Evolutionary conservation across 495 filamentous ascomycete species (phyloP).

Genomic region (Sordaria brevicollis): DNA sequence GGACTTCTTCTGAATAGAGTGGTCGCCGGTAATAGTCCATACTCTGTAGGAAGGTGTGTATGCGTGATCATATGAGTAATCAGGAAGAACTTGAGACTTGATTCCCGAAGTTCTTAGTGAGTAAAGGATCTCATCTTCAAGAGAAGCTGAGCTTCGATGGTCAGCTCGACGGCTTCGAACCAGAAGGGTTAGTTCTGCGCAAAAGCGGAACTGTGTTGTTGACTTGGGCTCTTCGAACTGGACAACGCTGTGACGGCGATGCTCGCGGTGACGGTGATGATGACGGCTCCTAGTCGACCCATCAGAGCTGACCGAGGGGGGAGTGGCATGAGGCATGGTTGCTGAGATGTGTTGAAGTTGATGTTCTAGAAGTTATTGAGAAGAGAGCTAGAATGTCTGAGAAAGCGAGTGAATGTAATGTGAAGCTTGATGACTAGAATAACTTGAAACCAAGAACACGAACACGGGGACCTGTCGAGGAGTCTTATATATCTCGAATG

Average conservation of each 20-base stretch:
- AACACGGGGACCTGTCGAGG: background rate
- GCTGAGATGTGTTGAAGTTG: background rate
- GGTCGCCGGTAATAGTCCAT: constrained; percentile 17
- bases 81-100: constrained; percentile 6
- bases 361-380: background rate
- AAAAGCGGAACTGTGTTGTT: constrained; percentile 20
- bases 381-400: background rate
- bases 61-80: background rate
- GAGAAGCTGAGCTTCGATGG: constrained; percentile 6
- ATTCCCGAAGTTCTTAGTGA: constrained; percentile 8
- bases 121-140: constrained; percentile 15
- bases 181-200: constrained; percentile 17
- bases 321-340: background rate
- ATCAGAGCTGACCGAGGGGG: background rate
- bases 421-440: background rate
- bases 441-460: background rate
- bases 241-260: background rate
- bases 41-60: constrained; percentile 1
- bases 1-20: constrained; percentile 10
- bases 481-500: background rate
- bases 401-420: background rate
- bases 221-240: background rate
- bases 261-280: background rate
- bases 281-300: background rate
- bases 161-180: constrained; percentile 15